Base-by-base conservation (phyloP, 371 early-diverging fungal genomes). In the Apophysomyces elegans region DNA sequence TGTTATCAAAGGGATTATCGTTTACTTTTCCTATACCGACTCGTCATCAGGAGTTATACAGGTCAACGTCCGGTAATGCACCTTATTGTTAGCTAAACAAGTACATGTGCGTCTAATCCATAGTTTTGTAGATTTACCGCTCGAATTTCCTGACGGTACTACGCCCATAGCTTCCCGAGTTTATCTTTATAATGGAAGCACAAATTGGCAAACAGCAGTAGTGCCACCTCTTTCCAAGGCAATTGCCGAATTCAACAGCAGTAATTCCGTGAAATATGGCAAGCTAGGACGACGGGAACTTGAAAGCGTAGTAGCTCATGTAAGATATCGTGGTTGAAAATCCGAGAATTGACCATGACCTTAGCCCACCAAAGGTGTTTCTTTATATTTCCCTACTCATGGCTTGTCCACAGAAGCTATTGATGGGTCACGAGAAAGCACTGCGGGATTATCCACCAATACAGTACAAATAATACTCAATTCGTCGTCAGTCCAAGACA, bases 91-190 rank as follows among this genome's bases (percentile, higher is more conserved):
- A 26, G 32, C 2, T 26, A 26, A 26, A 26, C 32, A 26, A 26
- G 32, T 26, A 26, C 2, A 3, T 26, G 32, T 26, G 32, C 32
- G 32, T 26, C 32, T 26, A 26, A 26, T 26, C 2, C 32, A 26
- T 26, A 26, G 32, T 26, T 26, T 61, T 12, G 41, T 56, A 84
- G 91, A 89, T 57, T 75, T 91, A 7, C 90, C 91, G 9, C 79
- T 91, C 11, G 86, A 88, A 54, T 88, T 91, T 37, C 90, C 91
- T 7, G 91, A 91, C 73, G 91, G 91, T 7, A 90, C 90, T 7
- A 91, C 93, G 0, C 91, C 93, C 1, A 87, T 91, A 36, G 81
- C 87, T 8, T 82, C 82, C 9, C 84, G 85, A 43, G 71, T 91
- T 37, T 87, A 88, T 54, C 76, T 91, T 11, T 90, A 77, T 62